A percentile compares a stretch with the other conserved stretches of the same genome.
These are phyloP conservation scores for Metschnikowia hibisci DNA, from an alignment of 805 yeast species.

Conservation along the genomic window DNA sequence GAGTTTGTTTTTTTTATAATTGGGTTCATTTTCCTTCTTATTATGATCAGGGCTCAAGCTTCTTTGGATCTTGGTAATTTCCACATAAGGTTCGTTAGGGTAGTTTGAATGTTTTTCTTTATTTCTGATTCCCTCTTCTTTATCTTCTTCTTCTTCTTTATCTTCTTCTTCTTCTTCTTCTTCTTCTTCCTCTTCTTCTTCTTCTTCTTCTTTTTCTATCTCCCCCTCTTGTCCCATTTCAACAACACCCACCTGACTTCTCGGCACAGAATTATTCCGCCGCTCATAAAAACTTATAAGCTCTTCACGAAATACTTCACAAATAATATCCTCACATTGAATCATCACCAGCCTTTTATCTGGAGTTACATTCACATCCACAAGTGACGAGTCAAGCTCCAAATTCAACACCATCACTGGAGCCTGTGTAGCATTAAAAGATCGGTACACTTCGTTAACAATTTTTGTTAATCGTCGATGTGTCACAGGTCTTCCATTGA, in stretches of 20 bases:
- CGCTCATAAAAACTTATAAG: slow-evolving; percentile 45
- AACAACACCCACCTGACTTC: slow-evolving; percentile 25
- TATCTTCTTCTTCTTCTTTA: not conserved
- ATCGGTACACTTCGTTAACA: slow-evolving; percentile 69
- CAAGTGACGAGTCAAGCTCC: slow-evolving; percentile 41
- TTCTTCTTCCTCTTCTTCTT: slow-evolving; percentile 4
- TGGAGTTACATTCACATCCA: slow-evolving; percentile 91
- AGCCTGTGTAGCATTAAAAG: slow-evolving; percentile 65
- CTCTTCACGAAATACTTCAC: slow-evolving; percentile 53
- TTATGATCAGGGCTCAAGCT: too few relatives aligned
- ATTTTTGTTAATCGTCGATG: slow-evolving; percentile 53
- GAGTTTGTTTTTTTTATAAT: too few relatives aligned
- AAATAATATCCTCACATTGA: slow-evolving; percentile 58
- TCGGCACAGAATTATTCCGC: slow-evolving; percentile 36
- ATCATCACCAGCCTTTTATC: slow-evolving; percentile 75
- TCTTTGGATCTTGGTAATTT: too few relatives aligned
- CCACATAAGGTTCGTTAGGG: too few relatives aligned
- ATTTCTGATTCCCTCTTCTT: not conserved
- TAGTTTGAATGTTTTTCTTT: too few relatives aligned
- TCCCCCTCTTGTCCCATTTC: slow-evolving; percentile 9
- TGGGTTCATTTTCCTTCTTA: too few relatives aligned
- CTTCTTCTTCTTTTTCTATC: not conserved
- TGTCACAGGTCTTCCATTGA: slow-evolving; percentile 73
- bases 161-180: not conserved
- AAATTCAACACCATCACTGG: slow-evolving; percentile 71